Base-by-base conservation (phyloP, 208 protist species). In the Acanthamoeba castellanii region DNA sequence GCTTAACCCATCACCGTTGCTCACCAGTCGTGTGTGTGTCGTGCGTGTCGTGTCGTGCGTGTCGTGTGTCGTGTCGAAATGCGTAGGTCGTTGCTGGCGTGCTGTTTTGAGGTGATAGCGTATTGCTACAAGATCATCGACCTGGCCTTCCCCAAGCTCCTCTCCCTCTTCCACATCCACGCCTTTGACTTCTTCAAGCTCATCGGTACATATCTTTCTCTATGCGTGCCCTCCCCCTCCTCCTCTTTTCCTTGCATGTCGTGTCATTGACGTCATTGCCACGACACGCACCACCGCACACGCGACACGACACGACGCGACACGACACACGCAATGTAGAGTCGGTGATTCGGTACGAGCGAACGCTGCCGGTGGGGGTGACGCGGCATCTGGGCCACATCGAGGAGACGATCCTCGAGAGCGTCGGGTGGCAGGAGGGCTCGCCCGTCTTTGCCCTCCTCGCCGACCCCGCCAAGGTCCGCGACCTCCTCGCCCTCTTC, bases 71-170 rank as follows among this genome's bases (percentile, higher is more conserved):
- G 84, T 11, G 25, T 42, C 25, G n/a, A 16, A 22, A 6, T 14
- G 13, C 25, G 20, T 30, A 64, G 84, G 32, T 91, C 84, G 47
- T 50, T 91, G 59, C 37, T 91, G 84, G 84, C 84, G 20, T 91
- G 84, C 59, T 91, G 84, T 70, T 72, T 91, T 42, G 84, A 91
- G 42, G 59, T 91, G 59, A 64, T 91, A 42, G 59, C 59, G 59
- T 91, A 91, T 50, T 91, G 57, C 57, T 91, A 91, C 84, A 91
- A 91, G 84, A 64, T 91, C 84, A 91, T 91, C 84, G 84, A 91
- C 57, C 57, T 91, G 32, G 84, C 57, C 1, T 91, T 91, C 59
- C 84, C 84, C 9, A 32, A 70, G n/a, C 50, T 91, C 59, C 59
- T 91, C 16, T 72, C 50, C 20, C 57, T 72, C 50, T 91, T 91